Conservation (phyloP, 805 yeast genomes). For the Wickerhamiella musiphila region DNA sequence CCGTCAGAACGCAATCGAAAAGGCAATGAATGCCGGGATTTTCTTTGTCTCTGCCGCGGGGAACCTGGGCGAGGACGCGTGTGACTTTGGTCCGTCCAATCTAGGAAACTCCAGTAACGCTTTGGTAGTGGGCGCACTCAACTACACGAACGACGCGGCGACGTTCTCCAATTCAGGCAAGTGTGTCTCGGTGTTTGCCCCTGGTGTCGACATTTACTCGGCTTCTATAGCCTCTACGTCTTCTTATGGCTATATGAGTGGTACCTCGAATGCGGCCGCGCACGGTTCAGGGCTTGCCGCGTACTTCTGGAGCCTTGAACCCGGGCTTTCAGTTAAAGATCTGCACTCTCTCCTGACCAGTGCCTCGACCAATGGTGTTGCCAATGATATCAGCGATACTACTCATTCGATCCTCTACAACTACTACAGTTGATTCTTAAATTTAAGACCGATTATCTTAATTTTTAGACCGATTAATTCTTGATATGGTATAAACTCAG, state of each 20-base stretch:
- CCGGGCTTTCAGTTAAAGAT: slow-evolving; percentile 3
- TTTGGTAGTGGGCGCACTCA: slow-evolving; percentile 83
- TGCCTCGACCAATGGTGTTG: slow-evolving; percentile 4
- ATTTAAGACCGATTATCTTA: not conserved
- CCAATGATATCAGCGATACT: slow-evolving; percentile 1
- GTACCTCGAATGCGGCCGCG: slow-evolving; percentile 95
- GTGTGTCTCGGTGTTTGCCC: slow-evolving; percentile 77
- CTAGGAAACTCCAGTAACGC: slow-evolving; percentile 36
- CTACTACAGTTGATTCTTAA: slow-evolving; percentile 2
- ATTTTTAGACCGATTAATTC: not conserved
- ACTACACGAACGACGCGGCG: slow-evolving; percentile 50
- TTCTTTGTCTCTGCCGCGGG: slow-evolving; percentile 32
- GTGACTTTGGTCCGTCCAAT: slow-evolving; percentile 74
- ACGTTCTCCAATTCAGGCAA: slow-evolving; percentile 79
- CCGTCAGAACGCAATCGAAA: slow-evolving; percentile 15
- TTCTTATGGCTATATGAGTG: slow-evolving; percentile 21
- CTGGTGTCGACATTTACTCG: slow-evolving; percentile 66
- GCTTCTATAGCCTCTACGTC: slow-evolving; percentile 3
- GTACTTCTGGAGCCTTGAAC: slow-evolving; percentile 33
- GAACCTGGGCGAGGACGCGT: slow-evolving; percentile 60
- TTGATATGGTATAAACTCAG: too few species aligned
- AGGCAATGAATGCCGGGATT: slow-evolving; percentile 12
- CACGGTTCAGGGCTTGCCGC: slow-evolving; percentile 82
- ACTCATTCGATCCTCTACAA: slow-evolving; percentile 6
- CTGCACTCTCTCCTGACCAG: slow-evolving; percentile 1